Evolutionary conservation across 495 filamentous ascomycete genomes (phyloP).

Genomic region (Penicillium fimorum): DNA sequence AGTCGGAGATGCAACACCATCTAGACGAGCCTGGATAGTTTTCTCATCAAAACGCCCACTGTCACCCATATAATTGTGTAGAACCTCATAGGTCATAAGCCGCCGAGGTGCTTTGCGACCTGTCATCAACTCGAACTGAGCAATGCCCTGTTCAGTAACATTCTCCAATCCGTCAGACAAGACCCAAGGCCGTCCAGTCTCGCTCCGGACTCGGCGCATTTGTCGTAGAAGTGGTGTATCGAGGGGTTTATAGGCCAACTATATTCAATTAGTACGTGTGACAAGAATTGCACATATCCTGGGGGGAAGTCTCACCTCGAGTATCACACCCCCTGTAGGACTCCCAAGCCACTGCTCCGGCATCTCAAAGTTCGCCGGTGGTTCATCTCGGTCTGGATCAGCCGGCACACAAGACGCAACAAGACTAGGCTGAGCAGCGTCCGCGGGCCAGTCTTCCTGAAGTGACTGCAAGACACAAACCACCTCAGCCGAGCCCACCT

Average conservation of each 20-base stretch:
- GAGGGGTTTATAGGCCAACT: constrained; percentile 73
- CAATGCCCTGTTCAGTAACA: constrained; percentile 76
- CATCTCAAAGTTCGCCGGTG: constrained; percentile 72
- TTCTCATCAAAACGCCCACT: constrained; percentile 44
- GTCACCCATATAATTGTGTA: constrained; percentile 51
- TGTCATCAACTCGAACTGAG: constrained; percentile 80
- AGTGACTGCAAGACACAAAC: constrained; percentile 60
- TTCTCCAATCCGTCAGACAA: constrained; percentile 79
- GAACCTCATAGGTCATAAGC: constrained; percentile 68
- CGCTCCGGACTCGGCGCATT: constrained; percentile 55
- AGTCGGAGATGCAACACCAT: constrained; percentile 24
- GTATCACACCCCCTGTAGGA: constrained; percentile 75
- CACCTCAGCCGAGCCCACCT: constrained; percentile 46
- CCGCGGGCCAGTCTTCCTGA: constrained; percentile 63
- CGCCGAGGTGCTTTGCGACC: constrained; percentile 74
- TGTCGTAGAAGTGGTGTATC: constrained; percentile 70
- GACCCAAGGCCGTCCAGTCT: constrained; percentile 66
- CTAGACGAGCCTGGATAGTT: constrained; percentile 42
- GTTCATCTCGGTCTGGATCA: constrained; percentile 58
- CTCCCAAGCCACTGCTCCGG: constrained; percentile 71
- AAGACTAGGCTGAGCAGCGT: constrained; percentile 66
- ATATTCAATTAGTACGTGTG: constrained; percentile 20
- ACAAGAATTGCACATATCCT: neutral
- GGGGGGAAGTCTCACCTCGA: constrained; percentile 54
- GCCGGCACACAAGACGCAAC: constrained; percentile 76